Conservation (phyloP, 2,329 filamentous ascomycete genomes). For the Fusarium veterinarium region DNA sequence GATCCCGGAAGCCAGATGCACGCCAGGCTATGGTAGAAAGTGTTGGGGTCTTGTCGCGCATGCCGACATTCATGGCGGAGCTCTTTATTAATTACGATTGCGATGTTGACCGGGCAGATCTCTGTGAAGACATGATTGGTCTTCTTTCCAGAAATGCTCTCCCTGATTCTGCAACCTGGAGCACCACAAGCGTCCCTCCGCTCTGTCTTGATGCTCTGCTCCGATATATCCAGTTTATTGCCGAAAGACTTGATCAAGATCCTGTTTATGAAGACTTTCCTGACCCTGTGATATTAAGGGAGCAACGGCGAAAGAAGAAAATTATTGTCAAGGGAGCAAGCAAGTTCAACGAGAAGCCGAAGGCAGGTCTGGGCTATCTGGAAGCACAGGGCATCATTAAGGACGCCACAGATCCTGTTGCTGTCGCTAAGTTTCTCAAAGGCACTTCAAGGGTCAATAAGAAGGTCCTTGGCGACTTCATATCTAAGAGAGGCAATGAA, state of each 20-base stretch:
- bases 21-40: constrained; percentile 99
- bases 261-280: constrained; percentile 74
- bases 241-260: constrained; percentile 82
- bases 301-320: constrained; percentile 83
- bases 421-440: constrained; percentile 87
- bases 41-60: constrained; percentile 88
- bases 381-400: constrained; percentile 87
- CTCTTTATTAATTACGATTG: constrained; percentile 99
- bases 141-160: constrained; percentile 93
- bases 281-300: constrained; percentile 71
- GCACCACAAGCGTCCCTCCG: constrained; percentile 96
- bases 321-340: constrained; percentile 87
- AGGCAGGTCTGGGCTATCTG: constrained; percentile 86
- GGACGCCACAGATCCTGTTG: constrained; percentile 76
- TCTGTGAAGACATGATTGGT: constrained; percentile 96
- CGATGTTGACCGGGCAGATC: constrained; percentile 87
- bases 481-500: constrained; percentile 92
- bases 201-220: constrained; percentile 92
- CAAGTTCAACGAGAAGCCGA: constrained; percentile 96
- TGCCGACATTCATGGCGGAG: constrained; percentile 94
- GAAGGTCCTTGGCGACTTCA: constrained; percentile 88
- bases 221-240: constrained; percentile 90
- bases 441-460: constrained; percentile 91
- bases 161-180: constrained; percentile 98
- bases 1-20: constrained; percentile 91